phyloP scores from a whole-genome alignment of 495 filamentous ascomycete genomes.

The Thozetella sp. region DNA sequence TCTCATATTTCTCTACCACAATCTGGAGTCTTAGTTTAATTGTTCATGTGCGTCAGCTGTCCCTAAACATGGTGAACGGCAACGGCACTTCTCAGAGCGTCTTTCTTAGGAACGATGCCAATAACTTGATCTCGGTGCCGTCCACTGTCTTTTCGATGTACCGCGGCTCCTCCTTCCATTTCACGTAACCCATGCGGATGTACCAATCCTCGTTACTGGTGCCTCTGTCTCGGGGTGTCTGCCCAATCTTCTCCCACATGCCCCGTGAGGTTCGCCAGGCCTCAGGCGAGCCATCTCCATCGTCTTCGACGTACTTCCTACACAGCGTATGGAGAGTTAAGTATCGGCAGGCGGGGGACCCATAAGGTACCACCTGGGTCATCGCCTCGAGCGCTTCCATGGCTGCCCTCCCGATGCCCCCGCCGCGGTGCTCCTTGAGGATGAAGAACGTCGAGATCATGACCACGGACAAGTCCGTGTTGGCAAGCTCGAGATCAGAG shows the following conservation, averaged over 20 bases:
- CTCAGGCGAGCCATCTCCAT: neutral
- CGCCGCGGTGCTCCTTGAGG: neutral
- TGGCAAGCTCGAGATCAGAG: neutral
- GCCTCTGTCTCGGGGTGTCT: neutral
- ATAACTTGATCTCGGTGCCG: neutral
- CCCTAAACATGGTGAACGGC: too few species aligned
- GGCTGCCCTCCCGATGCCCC: neutral
- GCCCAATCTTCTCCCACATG: neutral
- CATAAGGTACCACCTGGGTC: neutral
- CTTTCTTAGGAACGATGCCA: neutral
- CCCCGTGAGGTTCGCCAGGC: neutral
- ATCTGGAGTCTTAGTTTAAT: too few species aligned
- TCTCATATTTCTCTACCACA: too few species aligned
- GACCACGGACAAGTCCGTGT: neutral
- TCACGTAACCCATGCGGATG: neutral
- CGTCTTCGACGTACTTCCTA: neutral
- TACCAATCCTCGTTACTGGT: neutral
- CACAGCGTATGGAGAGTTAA: neutral
- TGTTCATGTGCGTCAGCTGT: too few species aligned
- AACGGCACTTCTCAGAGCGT: neutral
- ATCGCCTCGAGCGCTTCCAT: neutral
- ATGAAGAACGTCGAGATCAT: constrained; percentile 4
- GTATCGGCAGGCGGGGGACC: neutral
- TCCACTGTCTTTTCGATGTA: neutral
- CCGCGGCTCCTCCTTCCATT: neutral